Percentiles rank a stretch among this genome's conserved stretches.
These are phyloP conservation scores for Barnettozyma pratensis DNA, from an alignment of 805 yeast genomes.

Conservation along the genomic window DNA sequence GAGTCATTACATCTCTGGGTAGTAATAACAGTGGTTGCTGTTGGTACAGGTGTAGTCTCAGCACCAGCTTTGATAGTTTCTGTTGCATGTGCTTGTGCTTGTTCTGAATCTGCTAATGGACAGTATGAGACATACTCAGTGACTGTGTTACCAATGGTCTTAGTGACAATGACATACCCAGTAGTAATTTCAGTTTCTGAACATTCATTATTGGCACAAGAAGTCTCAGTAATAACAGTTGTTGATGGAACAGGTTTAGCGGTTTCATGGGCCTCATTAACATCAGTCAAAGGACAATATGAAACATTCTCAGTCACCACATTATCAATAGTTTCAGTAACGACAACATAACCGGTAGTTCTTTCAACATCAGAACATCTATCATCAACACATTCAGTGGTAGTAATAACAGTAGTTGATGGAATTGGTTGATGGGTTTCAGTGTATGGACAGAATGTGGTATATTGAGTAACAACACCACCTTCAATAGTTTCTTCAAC, in stretches of 20 bases:
- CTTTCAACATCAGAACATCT: background rate
- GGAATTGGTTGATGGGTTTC: background rate
- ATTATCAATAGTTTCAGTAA: background rate
- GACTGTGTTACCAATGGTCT: too few species aligned
- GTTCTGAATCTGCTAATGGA: too few species aligned
- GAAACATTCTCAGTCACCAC: background rate
- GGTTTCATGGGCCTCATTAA: too few species aligned
- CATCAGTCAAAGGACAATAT: background rate
- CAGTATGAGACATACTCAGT: too few species aligned
- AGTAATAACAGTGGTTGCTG: slow-evolving; percentile 1
- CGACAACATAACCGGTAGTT: background rate
- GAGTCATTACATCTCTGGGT: background rate
- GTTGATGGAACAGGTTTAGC: too few species aligned
- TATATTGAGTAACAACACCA: slow-evolving; percentile 4
- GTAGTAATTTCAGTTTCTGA: too few species aligned
- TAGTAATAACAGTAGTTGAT: background rate
- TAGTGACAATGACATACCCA: too few species aligned
- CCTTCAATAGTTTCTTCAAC: background rate
- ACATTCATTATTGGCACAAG: too few species aligned
- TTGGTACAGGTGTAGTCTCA: background rate
- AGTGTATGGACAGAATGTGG: slow-evolving; percentile 6
- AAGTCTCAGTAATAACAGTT: too few species aligned
- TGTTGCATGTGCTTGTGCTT: too few species aligned
- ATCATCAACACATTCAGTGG: background rate
- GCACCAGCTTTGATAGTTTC: background rate